Base-by-base conservation (phyloP, 1,139 yeast species). In the Scheffersomyces parashehatae region DNA sequence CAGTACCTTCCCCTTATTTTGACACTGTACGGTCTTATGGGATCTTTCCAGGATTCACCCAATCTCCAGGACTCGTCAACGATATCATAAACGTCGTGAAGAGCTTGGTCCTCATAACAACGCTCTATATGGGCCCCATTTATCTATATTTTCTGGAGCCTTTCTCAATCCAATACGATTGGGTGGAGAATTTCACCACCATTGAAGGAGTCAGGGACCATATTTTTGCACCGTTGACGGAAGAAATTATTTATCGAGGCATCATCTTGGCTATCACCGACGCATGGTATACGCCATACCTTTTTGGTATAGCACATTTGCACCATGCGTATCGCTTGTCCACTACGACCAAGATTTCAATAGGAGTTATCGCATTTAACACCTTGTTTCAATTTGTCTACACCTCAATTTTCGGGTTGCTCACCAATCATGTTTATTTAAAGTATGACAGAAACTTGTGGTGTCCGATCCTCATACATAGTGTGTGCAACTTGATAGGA, bases 221-320 rank as follows among this genome's bases (percentile, higher is more conserved):
- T 47, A 45, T 88, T 0, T 74, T 88, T 49, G 98, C 96, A 0
- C 99, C 99, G 1, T 44, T 88, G 1, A 85, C 96, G 0, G 99
- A 93, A 60, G 99, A 93, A 59, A 53, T 90, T 29, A 79, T 89
- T 7, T 93, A 85, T 61, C 75, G 98, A 3, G 76, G 88, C 0
- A 67, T 85, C 38, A 66, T 86, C 2, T 53, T 84, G 16, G 71
- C 77, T 8, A 60, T 76, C 20, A 31, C 35, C 7, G n/a, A 31
- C 15, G 35, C 35, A 14, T 14, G 35, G 35, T 31, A 31, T 26
- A 75, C 91, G 2, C 96, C 97, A 0, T 56, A 84, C 15, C 76
- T 83, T 50, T 93, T 93, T 68, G 96, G 97, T 1, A 58, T 88
- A n/a, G 97, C 98, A 0, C 99, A 93, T 64, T 47, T 87, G 14